Evolutionary conservation across 129 eudicot species (phyloP).

Genomic region (Helichrysum umbraculigerum): DNA sequence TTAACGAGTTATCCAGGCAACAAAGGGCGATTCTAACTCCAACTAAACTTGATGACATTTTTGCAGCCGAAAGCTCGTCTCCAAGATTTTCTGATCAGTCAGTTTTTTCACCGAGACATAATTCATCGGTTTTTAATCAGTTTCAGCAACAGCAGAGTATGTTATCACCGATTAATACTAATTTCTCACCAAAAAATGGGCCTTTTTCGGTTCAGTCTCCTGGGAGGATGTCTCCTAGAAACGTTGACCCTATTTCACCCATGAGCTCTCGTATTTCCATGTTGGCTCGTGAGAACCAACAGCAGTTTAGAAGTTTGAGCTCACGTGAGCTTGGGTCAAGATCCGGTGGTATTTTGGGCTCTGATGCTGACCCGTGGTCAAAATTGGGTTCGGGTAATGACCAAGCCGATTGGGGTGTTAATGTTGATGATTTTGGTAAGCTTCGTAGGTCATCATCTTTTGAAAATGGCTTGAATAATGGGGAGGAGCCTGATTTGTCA

Average conservation of each 20-base stretch:
- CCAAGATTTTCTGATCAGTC: constrained; percentile 62
- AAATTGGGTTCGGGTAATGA: constrained; percentile 56
- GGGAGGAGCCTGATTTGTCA: constrained; percentile 80
- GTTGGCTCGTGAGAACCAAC: constrained; percentile 62
- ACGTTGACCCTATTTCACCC: constrained; percentile 77
- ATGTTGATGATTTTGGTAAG: constrained; percentile 45
- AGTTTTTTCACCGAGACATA: constrained; percentile 70
- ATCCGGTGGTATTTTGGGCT: constrained; percentile 36
- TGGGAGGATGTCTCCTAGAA: constrained; percentile 74
- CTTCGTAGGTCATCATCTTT: constrained; percentile 65
- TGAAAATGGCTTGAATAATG: constrained; percentile 50
- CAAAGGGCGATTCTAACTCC: constrained; percentile 55
- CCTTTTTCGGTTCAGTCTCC: constrained; percentile 54
- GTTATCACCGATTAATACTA: constrained; percentile 74
- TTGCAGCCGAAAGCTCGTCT: constrained; percentile 59
- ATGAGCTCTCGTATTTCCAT: constrained; percentile 66
- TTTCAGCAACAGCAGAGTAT: constrained; percentile 79
- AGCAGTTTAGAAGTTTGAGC: constrained; percentile 73
- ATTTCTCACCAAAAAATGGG: constrained; percentile 57
- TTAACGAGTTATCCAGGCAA: constrained; percentile 52
- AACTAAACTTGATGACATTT: constrained; percentile 68
- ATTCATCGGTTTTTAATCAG: constrained; percentile 54
- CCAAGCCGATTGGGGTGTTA: constrained; percentile 59
- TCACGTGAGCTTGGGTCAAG: constrained; percentile 77
- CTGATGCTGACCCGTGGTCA: constrained; percentile 46